phyloP scores from a whole-genome alignment of 139 green algal genomes.

The Coelastrella sp. region DNA sequence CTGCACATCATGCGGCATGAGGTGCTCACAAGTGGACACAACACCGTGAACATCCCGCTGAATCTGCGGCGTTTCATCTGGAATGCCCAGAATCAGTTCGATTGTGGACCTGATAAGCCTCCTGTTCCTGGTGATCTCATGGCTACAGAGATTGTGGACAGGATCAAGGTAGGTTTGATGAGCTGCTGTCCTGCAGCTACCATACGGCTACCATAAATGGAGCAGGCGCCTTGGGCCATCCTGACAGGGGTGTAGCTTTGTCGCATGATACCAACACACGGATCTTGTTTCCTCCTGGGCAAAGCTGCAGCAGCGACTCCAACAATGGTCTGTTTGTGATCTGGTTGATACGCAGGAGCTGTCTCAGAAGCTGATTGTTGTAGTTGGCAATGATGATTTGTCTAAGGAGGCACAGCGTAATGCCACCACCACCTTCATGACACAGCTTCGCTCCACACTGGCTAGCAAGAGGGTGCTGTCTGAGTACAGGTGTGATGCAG shows the following conservation, averaged over 20 bases:
- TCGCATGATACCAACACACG: too few species aligned
- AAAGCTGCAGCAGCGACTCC: too few species aligned
- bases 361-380: conserved; percentile 80
- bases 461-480: conserved; percentile 89
- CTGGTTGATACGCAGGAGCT: conserved; percentile 66
- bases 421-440: conserved; percentile 93
- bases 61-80: conserved; percentile 93
- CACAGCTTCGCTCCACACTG: conserved; percentile 87
- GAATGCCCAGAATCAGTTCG: conserved; percentile 94
- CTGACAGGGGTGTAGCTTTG: too few species aligned
- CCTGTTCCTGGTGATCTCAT: conserved; percentile 61
- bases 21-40: conserved; percentile 86
- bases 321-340: too few species aligned
- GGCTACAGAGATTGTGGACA: conserved; percentile 75
- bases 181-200: too few species aligned
- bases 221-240: too few species aligned
- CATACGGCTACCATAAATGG: too few species aligned
- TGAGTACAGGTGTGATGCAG: conserved; percentile 42
- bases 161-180: conserved; percentile 56
- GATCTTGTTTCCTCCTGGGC: too few species aligned
- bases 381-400: conserved; percentile 87
- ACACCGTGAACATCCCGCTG: conserved; percentile 88
- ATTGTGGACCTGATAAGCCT: conserved; percentile 60
- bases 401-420: conserved; percentile 95
- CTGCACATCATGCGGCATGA: conserved; percentile 83